Evolutionary conservation across 2,329 filamentous ascomycete genomes (phyloP).

Genomic region (Fusarium buharicum): DNA sequence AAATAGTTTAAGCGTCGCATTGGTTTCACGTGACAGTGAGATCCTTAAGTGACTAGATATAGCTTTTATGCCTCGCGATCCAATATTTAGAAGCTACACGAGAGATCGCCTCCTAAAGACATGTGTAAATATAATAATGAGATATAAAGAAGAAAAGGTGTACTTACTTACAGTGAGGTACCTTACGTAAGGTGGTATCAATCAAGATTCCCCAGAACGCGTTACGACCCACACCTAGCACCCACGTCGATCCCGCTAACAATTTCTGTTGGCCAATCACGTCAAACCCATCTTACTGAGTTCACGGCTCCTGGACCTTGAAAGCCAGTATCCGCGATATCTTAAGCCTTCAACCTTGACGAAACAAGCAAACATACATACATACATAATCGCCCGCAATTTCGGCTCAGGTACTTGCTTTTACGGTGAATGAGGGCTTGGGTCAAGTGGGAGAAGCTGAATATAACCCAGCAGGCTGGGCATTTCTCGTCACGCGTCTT

Average conservation of each 20-base stretch:
- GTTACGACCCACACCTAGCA: slow-evolving; percentile 13
- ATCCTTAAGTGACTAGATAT: too few relatives aligned
- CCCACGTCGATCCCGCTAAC: slow-evolving; percentile 29
- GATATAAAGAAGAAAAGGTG: too few relatives aligned
- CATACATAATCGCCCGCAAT: neutral
- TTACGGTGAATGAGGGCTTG: slow-evolving; percentile 27
- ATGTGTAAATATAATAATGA: neutral
- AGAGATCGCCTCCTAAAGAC: too few relatives aligned
- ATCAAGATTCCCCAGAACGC: slow-evolving; percentile 21
- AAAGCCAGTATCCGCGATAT: slow-evolving; percentile 28
- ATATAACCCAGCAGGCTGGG: slow-evolving; percentile 40
- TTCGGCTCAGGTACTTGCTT: neutral
- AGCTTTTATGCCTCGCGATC: too few relatives aligned
- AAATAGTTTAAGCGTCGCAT: too few relatives aligned
- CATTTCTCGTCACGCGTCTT: slow-evolving; percentile 32
- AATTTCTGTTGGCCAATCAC: slow-evolving; percentile 33
- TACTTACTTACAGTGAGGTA: too few relatives aligned
- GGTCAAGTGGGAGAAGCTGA: slow-evolving; percentile 9
- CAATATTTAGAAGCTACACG: neutral
- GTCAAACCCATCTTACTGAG: slow-evolving; percentile 19
- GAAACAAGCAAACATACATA: slow-evolving; percentile 12
- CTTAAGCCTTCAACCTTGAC: slow-evolving; percentile 2
- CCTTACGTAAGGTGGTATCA: neutral
- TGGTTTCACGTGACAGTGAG: too few relatives aligned
- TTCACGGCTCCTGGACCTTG: slow-evolving; percentile 15